phyloP scores from a whole-genome alignment of 2,329 filamentous ascomycete genomes.

The Meredithiella fracta region DNA sequence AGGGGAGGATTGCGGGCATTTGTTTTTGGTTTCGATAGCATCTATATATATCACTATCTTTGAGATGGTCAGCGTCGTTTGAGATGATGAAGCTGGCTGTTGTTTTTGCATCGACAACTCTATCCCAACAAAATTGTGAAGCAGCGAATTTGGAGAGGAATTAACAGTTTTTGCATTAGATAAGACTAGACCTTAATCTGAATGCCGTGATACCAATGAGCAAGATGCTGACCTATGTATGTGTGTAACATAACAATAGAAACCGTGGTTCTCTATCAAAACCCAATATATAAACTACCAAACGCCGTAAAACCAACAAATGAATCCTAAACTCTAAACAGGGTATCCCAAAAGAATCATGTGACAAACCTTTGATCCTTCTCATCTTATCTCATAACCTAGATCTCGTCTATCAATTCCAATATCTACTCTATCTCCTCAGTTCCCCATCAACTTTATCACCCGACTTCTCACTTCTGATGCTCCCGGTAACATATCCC shows the following conservation, averaged over 20 bases:
- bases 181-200: too few species aligned
- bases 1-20: neutral
- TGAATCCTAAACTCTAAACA: conserved; percentile 1
- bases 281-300: neutral
- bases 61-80: neutral
- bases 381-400: neutral
- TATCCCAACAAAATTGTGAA: too few species aligned
- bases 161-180: neutral
- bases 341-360: conserved; percentile 10
- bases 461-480: conserved; percentile 23
- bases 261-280: neutral
- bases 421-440: neutral
- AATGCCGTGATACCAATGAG: neutral
- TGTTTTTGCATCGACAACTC: too few species aligned
- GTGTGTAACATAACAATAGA: neutral
- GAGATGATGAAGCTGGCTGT: neutral
- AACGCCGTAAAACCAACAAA: conserved; percentile 4
- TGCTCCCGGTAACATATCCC: conserved; percentile 25
- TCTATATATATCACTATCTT: too few species aligned
- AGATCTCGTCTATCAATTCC: neutral
- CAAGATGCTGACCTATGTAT: neutral
- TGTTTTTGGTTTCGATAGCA: neutral
- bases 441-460: conserved; percentile 6
- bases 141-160: neutral
- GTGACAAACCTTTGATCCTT: conserved; percentile 4